These are phyloP conservation scores for Epithemia pelagica DNA, from an alignment of 108 stramenopile genomes.

Conservation along the genomic window DNA sequence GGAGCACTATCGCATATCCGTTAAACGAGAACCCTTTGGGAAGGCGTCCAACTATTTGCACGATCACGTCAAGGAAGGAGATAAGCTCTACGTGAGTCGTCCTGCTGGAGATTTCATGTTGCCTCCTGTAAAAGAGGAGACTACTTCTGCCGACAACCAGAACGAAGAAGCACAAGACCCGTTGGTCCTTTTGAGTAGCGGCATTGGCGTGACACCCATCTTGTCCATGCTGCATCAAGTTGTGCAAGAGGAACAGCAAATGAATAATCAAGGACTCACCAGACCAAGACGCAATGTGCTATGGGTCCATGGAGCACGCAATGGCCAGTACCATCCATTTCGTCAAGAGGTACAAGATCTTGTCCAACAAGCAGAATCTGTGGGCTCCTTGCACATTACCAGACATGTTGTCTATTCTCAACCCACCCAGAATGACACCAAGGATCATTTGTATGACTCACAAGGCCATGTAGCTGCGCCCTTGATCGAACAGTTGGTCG, in stretches of 20 bases:
- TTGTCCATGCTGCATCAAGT: constrained; percentile 25
- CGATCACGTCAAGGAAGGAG: constrained; percentile 18
- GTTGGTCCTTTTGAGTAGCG: constrained; percentile 23
- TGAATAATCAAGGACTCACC: not conserved
- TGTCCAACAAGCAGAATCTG: not conserved
- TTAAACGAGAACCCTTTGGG: constrained; percentile 22
- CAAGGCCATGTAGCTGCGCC: not conserved
- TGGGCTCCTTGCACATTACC: not conserved
- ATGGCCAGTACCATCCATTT: constrained; percentile 13
- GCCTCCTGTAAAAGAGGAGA: not conserved
- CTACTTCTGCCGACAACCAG: not conserved
- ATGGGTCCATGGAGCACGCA: constrained; percentile 10
- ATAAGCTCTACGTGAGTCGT: constrained; percentile 10
- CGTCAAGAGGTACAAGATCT: constrained; percentile 15
- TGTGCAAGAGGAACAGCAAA: not conserved
- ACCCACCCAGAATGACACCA: not conserved
- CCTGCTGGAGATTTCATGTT: constrained; percentile 29
- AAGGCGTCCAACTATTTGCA: constrained; percentile 19
- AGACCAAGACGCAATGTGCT: not conserved
- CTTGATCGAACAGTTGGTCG: not conserved
- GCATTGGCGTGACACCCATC: constrained; percentile 31
- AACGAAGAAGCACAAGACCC: not conserved
- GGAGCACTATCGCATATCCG: constrained; percentile 26
- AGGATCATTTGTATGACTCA: not conserved
- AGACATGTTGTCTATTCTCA: constrained; percentile 6